Evolutionary conservation across 2,329 filamentous ascomycete species (phyloP).

Genomic region (Talaromyces islandicus): DNA sequence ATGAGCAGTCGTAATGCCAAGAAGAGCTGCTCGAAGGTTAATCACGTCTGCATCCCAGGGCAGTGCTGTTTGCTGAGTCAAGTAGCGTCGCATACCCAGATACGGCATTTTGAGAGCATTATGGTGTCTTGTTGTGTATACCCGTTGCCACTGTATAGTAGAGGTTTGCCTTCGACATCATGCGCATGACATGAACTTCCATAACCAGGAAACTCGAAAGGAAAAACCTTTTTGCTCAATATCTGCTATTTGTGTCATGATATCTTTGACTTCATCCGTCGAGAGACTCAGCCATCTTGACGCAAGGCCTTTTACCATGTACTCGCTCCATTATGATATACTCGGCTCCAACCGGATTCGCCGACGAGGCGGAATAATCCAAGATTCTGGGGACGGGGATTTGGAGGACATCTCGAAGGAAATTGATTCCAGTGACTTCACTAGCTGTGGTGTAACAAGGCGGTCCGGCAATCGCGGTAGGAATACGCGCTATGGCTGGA

Average conservation of each 20-base stretch:
- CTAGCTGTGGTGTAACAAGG: conserved; percentile 21
- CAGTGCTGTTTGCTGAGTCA: conserved; percentile 20
- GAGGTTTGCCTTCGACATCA: conserved; percentile 22
- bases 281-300: conserved; percentile 22
- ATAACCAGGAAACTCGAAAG: conserved; percentile 22
- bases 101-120: conserved; percentile 16
- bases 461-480: conserved; percentile 22
- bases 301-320: conserved; percentile 24
- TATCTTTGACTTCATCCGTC: conserved; percentile 17
- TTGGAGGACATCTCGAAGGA: conserved; percentile 20
- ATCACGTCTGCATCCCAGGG: conserved; percentile 24
- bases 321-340: conserved; percentile 41
- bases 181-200: conserved; percentile 21
- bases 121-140: conserved; percentile 17
- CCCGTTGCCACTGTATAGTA: conserved; percentile 25
- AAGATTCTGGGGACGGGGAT: conserved; percentile 34
- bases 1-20: conserved; percentile 16
- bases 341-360: conserved; percentile 35
- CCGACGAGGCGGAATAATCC: conserved; percentile 25
- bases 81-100: conserved; percentile 21
- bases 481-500: conserved; percentile 21
- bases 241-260: conserved; percentile 21
- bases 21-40: conserved; percentile 20
- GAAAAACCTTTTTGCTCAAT: conserved; percentile 21
- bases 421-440: conserved; percentile 22